Base-by-base conservation (phyloP, 805 yeast species). In the Zygoascus flipseniorum region DNA sequence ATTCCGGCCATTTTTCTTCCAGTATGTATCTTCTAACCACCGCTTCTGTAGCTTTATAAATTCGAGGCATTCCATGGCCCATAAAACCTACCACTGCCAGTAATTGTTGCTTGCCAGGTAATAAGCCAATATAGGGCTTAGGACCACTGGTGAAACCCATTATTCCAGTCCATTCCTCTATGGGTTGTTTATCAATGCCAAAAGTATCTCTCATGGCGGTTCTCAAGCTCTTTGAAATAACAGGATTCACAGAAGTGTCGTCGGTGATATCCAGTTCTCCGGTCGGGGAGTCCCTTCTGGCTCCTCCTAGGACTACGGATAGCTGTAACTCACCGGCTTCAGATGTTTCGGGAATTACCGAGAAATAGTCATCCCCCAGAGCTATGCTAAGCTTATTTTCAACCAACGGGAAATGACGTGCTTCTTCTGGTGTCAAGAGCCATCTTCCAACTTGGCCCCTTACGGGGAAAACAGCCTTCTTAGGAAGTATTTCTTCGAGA, bases 31-130 rank as follows among this genome's bases (percentile, higher is more conserved):
- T 43, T 35, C 48, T 50, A 6, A 57, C 76, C 19, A 75, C 53
- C 1, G 74, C 75, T 52, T 72, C 69, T 14, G 75, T 77, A 44
- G 68, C 58, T 6, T 72, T 51, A 52, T 70, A 70, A 9, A 74
- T 72, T 43, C 79, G 64, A 35, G 80, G 78, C 79, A 76, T 75
- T 20, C 80, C 80, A 60, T 76, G 80, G 2, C 79, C 80, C 44
- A 73, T 71, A 62, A 74, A 76, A 0, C 80, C 80, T 3, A 79
- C 78, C 56, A 69, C 63, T 3, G 53, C 31, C 20, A 49, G 37
- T 13, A 47, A 23, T 19, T 31, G 26, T 2, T 26, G 19, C 6
- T 14, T 8, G 10, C 39, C 20, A 4, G 49, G 31, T 8, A 44
- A n/a, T 31, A 2, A 44, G 20, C 80, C 80, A 18, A 76, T 75